These are phyloP conservation scores for Leptographium lundbergii DNA, from an alignment of 2,329 filamentous ascomycete species.

Conservation along the genomic window DNA sequence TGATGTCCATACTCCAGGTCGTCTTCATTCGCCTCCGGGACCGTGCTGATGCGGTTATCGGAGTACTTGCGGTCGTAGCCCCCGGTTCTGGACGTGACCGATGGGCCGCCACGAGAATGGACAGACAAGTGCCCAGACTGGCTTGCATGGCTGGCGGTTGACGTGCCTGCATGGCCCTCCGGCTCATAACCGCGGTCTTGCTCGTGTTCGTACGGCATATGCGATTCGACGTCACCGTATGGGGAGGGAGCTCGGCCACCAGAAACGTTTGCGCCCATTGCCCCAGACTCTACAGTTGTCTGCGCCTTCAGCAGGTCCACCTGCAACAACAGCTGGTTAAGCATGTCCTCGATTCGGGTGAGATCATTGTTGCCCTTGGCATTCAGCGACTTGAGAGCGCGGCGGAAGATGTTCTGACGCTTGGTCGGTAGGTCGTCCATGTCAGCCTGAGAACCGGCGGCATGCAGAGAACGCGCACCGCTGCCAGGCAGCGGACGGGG, in stretches of 20 bases:
- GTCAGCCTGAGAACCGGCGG: constrained; percentile 38
- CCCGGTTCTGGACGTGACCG: constrained; percentile 26
- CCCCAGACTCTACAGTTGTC: constrained; percentile 17
- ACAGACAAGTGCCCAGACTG: constrained; percentile 67
- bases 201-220: constrained; percentile 53
- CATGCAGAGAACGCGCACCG: constrained; percentile 43
- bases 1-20: constrained; percentile 36
- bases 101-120: constrained; percentile 28
- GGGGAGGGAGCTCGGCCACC: constrained; percentile 40
- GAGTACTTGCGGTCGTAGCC: constrained; percentile 45
- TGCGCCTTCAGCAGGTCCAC: constrained; percentile 70
- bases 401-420: constrained; percentile 85
- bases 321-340: constrained; percentile 83
- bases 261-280: constrained; percentile 12
- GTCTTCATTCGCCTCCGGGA: constrained; percentile 72
- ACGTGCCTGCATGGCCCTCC: constrained; percentile 65
- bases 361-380: constrained; percentile 81
- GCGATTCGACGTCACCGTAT: constrained; percentile 56
- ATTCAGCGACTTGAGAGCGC: constrained; percentile 83
- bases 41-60: constrained; percentile 79
- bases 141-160: constrained; percentile 56
- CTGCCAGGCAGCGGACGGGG: constrained; percentile 70
- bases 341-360: constrained; percentile 77
- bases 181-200: constrained; percentile 70
- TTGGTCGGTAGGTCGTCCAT: constrained; percentile 54